These are phyloP conservation scores for Auricularia sp. DNA, from an alignment of 768 basidiomycete species.

Conservation along the genomic window DNA sequence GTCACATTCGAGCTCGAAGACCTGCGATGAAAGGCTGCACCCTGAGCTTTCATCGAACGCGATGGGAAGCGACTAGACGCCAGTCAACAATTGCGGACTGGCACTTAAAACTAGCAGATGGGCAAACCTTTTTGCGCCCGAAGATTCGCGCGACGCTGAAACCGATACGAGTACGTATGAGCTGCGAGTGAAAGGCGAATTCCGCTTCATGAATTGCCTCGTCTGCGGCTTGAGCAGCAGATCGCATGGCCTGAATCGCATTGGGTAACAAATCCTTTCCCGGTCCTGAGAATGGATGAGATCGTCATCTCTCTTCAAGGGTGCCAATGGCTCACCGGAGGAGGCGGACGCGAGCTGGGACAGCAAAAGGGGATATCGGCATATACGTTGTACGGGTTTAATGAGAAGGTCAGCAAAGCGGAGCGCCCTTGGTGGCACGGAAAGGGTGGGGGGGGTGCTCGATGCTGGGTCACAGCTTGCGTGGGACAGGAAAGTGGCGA, in stretches of 20 bases:
- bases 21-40: too few species aligned
- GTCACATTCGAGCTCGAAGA: too few species aligned
- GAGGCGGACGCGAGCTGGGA: slow-evolving; percentile 44
- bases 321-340: slow-evolving; percentile 4
- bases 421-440: slow-evolving; percentile 23
- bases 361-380: slow-evolving; percentile 88
- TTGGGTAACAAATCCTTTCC: slow-evolving; percentile 11
- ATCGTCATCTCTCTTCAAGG: too few species aligned
- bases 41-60: too few species aligned
- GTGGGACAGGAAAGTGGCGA: too few species aligned
- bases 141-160: slow-evolving; percentile 10
- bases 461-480: too few species aligned
- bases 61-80: too few species aligned
- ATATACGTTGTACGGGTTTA: slow-evolving; percentile 93
- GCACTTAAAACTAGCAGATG: too few species aligned
- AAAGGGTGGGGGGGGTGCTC: too few species aligned
- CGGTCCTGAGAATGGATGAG: too few species aligned
- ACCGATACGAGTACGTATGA: slow-evolving; percentile 59
- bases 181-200: slow-evolving; percentile 50
- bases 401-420: slow-evolving; percentile 84
- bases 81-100: too few species aligned
- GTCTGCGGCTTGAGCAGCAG: slow-evolving; percentile 68
- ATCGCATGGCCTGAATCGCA: slow-evolving; percentile 54
- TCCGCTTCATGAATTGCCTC: slow-evolving; percentile 66
- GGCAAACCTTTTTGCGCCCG: too few species aligned